Evolutionary conservation across 2,329 filamentous ascomycete genomes (phyloP).

Genomic region (Curvularia eragrostidis): DNA sequence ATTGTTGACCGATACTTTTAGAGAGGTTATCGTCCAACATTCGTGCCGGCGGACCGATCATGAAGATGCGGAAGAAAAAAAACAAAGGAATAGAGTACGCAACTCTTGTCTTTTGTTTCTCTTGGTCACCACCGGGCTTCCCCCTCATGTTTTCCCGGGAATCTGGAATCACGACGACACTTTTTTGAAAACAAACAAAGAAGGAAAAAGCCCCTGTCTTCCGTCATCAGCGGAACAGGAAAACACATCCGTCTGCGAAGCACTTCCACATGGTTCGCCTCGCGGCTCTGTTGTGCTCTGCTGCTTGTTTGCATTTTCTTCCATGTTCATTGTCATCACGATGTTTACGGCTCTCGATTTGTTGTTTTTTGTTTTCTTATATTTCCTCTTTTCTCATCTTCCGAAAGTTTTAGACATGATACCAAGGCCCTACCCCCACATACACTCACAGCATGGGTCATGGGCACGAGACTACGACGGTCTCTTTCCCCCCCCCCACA

Average conservation of each 20-base stretch:
- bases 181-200: not conserved
- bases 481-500: not conserved
- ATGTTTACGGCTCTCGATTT: not conserved
- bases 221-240: not conserved
- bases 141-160: not conserved
- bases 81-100: slow-evolving; percentile 1
- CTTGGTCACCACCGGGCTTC: not conserved
- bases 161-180: not conserved
- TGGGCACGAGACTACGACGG: not conserved
- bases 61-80: not conserved
- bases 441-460: not conserved
- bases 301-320: not conserved
- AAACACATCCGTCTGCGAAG: not conserved
- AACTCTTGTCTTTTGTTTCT: not conserved
- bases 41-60: not conserved
- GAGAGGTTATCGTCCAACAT: not conserved
- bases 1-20: slow-evolving; percentile 44
- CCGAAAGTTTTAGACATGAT: slow-evolving; percentile 2
- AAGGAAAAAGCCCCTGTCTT: too few relatives aligned
- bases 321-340: not conserved
- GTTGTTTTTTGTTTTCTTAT: not conserved
- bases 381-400: not conserved
- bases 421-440: not conserved
- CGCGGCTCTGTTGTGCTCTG: not conserved
- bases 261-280: not conserved